phyloP scores from a whole-genome alignment of 148 eudicot genomes.

The Spergularia marina region DNA sequence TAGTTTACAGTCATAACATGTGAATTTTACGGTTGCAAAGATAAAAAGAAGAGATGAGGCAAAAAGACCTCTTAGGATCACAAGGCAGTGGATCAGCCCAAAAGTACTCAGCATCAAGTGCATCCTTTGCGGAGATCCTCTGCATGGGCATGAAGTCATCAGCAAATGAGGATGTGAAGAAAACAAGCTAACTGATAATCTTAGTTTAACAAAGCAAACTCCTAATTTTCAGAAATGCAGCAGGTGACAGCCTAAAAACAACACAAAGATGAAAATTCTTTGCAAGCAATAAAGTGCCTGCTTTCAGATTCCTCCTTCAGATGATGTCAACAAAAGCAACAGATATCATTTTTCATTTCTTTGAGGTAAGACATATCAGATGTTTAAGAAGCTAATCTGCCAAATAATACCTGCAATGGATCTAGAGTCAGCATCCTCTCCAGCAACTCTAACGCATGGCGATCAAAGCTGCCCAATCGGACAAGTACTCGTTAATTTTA shows the following conservation, averaged over 20 bases:
- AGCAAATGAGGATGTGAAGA: background rate
- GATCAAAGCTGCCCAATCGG: conserved; percentile 57
- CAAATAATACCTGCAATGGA: conserved; percentile 63
- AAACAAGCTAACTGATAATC: background rate
- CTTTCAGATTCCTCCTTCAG: background rate
- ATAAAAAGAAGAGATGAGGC: conserved; percentile 1
- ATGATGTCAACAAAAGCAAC: background rate
- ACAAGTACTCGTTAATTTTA: background rate
- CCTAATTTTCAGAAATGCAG: no score
- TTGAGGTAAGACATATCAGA: background rate
- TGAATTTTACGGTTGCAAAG: background rate
- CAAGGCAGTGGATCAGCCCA: conserved; percentile 92
- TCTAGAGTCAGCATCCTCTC: conserved; percentile 91
- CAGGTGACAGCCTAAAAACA: no score
- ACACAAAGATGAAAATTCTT: no score
- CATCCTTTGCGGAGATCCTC: conserved; percentile 88
- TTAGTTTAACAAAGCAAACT: background rate
- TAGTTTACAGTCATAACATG: background rate
- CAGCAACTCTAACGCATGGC: conserved; percentile 80
- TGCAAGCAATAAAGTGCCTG: no score
- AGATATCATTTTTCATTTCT: no score
- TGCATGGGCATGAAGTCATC: conserved; percentile 19
- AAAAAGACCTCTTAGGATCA: conserved; percentile 75
- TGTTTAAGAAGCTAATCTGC: background rate
- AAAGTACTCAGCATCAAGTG: conserved; percentile 93